Percentiles rank a stretch among this genome's conserved stretches.
phyloP scores from a whole-genome alignment of 1,139 yeast genomes.

The Diutina scorzettiae region DNA sequence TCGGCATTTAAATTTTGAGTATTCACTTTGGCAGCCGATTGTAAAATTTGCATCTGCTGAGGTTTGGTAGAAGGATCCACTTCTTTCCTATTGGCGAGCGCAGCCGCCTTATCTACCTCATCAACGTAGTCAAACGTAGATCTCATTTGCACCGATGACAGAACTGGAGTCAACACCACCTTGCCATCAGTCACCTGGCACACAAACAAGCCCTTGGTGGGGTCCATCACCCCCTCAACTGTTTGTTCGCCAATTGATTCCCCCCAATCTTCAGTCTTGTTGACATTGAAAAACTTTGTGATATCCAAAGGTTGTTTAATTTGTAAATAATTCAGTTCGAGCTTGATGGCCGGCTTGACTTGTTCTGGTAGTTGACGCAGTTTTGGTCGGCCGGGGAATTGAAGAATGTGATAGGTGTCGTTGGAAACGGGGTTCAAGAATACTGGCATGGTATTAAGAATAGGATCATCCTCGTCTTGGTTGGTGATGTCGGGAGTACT shows the following conservation, averaged over 20 bases:
- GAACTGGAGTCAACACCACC: constrained; percentile 3
- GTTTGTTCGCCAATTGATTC: constrained; percentile 2
- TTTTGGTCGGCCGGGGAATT: constrained; percentile 4
- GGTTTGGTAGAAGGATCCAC: neutral
- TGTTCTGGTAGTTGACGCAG: neutral
- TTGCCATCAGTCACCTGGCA: neutral
- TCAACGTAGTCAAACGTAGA: neutral
- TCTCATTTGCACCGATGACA: neutral
- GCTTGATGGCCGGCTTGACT: constrained; percentile 2
- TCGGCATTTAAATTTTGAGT: constrained; percentile 5
- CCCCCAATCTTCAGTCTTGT: constrained; percentile 4
- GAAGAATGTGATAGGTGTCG: neutral
- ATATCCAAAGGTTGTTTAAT: constrained; percentile 4
- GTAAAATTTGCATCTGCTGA: constrained; percentile 2
- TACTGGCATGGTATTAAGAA: constrained; percentile 2
- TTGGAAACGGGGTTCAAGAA: neutral
- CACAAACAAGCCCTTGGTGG: neutral
- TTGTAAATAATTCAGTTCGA: neutral
- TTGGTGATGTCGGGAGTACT: neutral
- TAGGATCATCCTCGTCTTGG: neutral
- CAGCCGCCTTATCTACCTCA: neutral
- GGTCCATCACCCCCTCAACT: constrained; percentile 2
- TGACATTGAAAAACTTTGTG: constrained; percentile 4
- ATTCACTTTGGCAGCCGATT: neutral
- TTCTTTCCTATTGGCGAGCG: neutral